Evolutionary conservation across 805 yeast genomes (phyloP), one percentile per base, ranked within the genome.

Genomic region (Yamadazyma takamatsuzukensis): DNA sequence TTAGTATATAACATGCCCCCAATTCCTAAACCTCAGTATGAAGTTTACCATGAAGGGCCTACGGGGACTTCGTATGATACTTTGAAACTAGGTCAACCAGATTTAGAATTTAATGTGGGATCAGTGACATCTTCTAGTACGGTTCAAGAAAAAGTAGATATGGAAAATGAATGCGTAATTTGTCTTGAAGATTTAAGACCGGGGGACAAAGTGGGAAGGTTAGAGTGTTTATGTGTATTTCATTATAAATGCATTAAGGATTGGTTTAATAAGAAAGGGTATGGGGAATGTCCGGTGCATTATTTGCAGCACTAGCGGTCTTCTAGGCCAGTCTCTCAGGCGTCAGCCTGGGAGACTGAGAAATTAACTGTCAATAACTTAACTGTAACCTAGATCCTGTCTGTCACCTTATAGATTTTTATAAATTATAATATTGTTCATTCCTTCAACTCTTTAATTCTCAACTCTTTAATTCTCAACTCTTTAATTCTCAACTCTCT

Each of bases 201-300:
- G 0, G 95, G 95, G 2, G 93, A 88, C 34, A 82, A 81, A 49
- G 90, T 93, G 12, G 97, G 95, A 0, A 64, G 99, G 25, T 60
- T 93, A 37, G 97, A 90, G 56, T 93, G 99, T 54, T 68, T 93
- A 10, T 93, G 99, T 53, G 86, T 89, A 21, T 93, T 87, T 56
- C 99, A 93, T 51, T 88, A 88, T 53, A 66, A 74, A 42, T 93
- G 98, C 59, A 93, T 93, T 43, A 79, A 83, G 54, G 80, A 78
- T 36, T 93, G 99, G 99, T 86, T 90, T 48, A 73, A 78, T 37
- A 75, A 80, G 57, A 88, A 84, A 54, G 93, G 95, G 0, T 80
- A 73, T 8, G 86, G 93, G 11, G 85, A 80, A 43, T 87, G 96
- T 54, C 96, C 96, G 2, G 86, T 87, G 14, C 96, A 86, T 55